A percentile compares a stretch with the other conserved stretches of the same genome.
Conservation (phyloP, 805 yeast species). For the Metschnikowia lochheadii region DNA sequence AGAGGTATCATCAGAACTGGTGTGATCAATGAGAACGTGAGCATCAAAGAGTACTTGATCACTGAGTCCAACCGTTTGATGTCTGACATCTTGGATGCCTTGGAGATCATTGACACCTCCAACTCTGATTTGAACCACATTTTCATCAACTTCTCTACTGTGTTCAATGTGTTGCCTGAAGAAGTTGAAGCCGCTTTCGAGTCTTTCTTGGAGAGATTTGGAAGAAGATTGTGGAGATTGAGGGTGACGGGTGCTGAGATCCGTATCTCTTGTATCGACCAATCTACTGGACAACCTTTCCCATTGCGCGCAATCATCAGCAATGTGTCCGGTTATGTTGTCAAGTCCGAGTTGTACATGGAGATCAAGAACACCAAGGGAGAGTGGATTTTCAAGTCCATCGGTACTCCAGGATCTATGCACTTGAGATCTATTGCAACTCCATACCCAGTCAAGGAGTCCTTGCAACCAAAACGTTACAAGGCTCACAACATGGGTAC, state of each 20-base stretch:
- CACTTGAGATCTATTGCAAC: conserved; percentile 93
- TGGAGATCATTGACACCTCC: conserved; percentile 89
- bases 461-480: conserved; percentile 97
- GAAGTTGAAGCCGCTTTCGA: conserved; percentile 98
- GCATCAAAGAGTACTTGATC: conserved; percentile 88
- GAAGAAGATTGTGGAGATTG: conserved; percentile 93
- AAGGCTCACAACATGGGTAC: conserved; percentile 98
- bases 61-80: conserved; percentile 95
- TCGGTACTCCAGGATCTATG: conserved; percentile 95
- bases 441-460: conserved; percentile 96
- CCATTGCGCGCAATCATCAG: conserved; percentile 96
- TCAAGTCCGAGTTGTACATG: conserved; percentile 88
- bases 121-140: conserved; percentile 96
- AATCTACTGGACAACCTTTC: conserved; percentile 80
- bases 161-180: conserved; percentile 87
- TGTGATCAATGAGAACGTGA: conserved; percentile 85
- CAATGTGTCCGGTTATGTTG: conserved; percentile 96
- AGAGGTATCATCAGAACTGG: conserved; percentile 98
- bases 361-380: conserved; percentile 90
- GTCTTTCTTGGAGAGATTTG: conserved; percentile 95
- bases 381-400: conserved; percentile 95
- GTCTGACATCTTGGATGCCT: conserved; percentile 91
- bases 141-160: conserved; percentile 94
- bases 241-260: conserved; percentile 97
- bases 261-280: conserved; percentile 90